These are phyloP conservation scores for Globisporangium polare DNA, from an alignment of 352 stramenopile species.

Conservation along the genomic window DNA sequence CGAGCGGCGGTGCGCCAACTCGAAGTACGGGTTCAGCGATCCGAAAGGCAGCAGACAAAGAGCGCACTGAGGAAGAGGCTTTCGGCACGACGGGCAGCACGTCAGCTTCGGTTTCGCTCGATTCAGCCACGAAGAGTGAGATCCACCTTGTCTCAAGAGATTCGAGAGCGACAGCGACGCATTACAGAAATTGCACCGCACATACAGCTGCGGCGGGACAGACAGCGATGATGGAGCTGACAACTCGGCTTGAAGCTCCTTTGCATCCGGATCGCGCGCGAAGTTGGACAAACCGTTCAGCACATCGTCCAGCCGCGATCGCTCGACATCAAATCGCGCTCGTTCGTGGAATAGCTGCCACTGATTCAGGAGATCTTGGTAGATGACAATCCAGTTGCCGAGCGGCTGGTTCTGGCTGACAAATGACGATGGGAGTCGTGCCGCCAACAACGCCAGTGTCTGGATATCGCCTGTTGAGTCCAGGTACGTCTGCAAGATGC, in stretches of 20 bases:
- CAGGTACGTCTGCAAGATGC: conserved; percentile 89
- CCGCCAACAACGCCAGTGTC: conserved; percentile 85
- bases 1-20: conserved; percentile 84
- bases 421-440: conserved; percentile 50
- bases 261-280: conserved; percentile 37
- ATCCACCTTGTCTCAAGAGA: conserved; percentile 86
- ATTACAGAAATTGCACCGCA: conserved; percentile 95
- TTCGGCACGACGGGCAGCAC: conserved; percentile 91
- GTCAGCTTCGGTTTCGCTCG: conserved; percentile 88
- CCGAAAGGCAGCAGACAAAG: conserved; percentile 92
- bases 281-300: conserved; percentile 75
- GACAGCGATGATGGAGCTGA: conserved; percentile 44
- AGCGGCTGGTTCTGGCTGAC: conserved; percentile 58
- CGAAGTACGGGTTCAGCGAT: conserved; percentile 94
- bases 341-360: conserved; percentile 93
- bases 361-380: conserved; percentile 91
- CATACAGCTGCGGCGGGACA: conserved; percentile 87
- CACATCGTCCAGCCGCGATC: conserved; percentile 84
- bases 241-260: conserved; percentile 44
- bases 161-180: conserved; percentile 86
- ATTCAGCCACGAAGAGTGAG: conserved; percentile 85
- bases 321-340: conserved; percentile 91
- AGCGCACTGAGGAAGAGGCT: conserved; percentile 90
- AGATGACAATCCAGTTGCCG: conserved; percentile 89
- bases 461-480: conserved; percentile 90